These are phyloP conservation scores for Fraxinus cuspidata DNA, from an alignment of 257 asterid species.

Conservation along the genomic window DNA sequence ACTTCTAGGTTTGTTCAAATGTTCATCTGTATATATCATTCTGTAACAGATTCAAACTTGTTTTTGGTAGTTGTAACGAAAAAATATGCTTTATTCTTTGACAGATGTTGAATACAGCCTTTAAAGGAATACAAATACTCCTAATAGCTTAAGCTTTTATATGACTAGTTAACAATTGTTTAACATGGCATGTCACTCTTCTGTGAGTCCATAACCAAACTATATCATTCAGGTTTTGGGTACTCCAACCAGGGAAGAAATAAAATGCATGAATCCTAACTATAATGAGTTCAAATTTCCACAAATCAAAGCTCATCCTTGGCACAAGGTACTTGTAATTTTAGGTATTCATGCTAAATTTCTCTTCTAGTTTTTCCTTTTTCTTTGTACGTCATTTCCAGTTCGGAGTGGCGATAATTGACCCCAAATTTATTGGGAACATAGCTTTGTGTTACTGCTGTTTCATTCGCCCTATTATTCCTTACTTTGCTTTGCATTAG, in stretches of 20 bases:
- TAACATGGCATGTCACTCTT: no score
- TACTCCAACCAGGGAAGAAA: slow-evolving; percentile 87
- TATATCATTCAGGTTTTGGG: slow-evolving; percentile 62
- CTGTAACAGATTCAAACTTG: no score
- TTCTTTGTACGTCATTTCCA: neutral
- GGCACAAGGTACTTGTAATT: slow-evolving; percentile 65
- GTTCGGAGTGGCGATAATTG: no score
- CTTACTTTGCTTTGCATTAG: slow-evolving; percentile 31
- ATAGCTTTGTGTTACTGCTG: neutral
- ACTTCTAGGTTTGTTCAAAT: no score
- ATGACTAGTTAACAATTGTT: no score
- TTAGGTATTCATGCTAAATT: neutral
- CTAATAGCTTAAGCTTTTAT: no score
- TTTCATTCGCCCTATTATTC: slow-evolving; percentile 4
- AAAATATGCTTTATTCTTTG: no score
- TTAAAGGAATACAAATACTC: neutral
- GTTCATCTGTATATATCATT: no score
- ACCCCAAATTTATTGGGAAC: no score
- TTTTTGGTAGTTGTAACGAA: no score
- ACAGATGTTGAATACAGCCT: no score
- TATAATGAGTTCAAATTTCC: slow-evolving; percentile 81
- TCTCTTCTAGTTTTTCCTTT: slow-evolving; percentile 6
- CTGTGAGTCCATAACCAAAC: neutral
- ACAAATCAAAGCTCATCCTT: slow-evolving; percentile 80
- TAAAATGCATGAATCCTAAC: slow-evolving; percentile 85